Base-by-base conservation (phyloP, 148 eudicot genomes). In the Rhododendron simsii region DNA sequence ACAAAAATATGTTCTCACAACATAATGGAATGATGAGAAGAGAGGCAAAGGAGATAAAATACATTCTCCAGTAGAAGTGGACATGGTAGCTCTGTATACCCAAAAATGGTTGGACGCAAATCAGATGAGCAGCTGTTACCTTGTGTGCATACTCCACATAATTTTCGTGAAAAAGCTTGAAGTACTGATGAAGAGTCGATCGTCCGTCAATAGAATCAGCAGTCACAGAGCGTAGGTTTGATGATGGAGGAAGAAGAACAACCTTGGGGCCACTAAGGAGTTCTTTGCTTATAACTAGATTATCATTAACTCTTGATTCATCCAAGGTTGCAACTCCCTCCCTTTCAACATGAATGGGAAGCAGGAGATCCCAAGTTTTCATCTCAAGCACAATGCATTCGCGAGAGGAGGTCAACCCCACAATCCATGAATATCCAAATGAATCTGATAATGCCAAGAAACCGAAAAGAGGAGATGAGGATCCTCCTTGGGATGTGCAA, bases 161-260 rank as follows among this genome's bases (percentile, higher is more conserved):
- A 90, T 93, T 97, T 87, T 95, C 99, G 90, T 95, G 98, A 83
- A 97, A 97, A 86, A 95, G 94, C 92, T 94, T 95, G 91, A 91
- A 93, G 89, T 94, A 97, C 61, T 95, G 95, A 90, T 95, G 99
- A 91, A 97, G 92, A 85, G 93, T 87, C 81, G 96, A 91, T 85
- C 96, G 93, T 44, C 99, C 99, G 84, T 97, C 99, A 82, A 97
- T 95, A 65, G 99, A 93, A 91, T 97, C 98, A 85, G 95, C 98
- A 88, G 88, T 81, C 81, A 91, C 91, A 84, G 98, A 89, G 73
- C 92, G 92, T 57, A 93, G 75, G 77, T 89, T 91, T 21, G 93
- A 91, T 73, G 94, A 90, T 44, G 96, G 94, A 76, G 98, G 98
- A 90, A 94, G 90, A 87, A 89, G 84, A 81, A 97, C 95, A 80